Base-by-base conservation (phyloP, 305 asterid species). In the Fraxinus floribunda region DNA sequence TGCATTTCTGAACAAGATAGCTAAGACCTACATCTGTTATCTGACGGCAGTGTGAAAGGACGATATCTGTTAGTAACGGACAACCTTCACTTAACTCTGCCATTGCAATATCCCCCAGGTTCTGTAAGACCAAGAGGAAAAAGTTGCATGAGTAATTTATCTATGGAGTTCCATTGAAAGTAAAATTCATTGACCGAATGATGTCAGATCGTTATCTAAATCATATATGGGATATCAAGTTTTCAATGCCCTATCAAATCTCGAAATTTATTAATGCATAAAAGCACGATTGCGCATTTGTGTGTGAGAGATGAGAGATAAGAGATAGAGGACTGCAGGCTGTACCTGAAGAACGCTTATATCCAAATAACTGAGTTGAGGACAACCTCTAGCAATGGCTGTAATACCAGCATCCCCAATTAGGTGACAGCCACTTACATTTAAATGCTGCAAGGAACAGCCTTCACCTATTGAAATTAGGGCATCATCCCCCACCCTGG, bases 301-400 rank as follows among this genome's bases (percentile, higher is more conserved):
- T 35, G 76, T 60, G 49, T 7, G 34, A 49, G 72, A 57, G 22
- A 18, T 32, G 29, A 3, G 60, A 66, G 81, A 57, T 84, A 20
- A 7, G 44, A 38, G 34, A 30, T 30, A 38, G 55, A 20, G 78
- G 83, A 82, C 57, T 39, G n/a, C 30, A 71, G 78, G 81, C 13
- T 83, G 36, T 73, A 95, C 99, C 99, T 93, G 96, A 81, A 95
- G 97, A 66, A 94, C 96, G 79, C 98, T 95, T 4, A 90, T 90
- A 84, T 95, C 99, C 85, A 94, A 89, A 86, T 86, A 92, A 85
- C 80, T 89, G 82, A 95, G 96, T 84, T 87, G 90, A 72, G 97
- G 97, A 87, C 93, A 89, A 74, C 98, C 97, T 89, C 93, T 89
- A 49, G 97, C 98, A 83, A 94, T 85, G 68, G 99, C 97, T 75